phyloP scores from a whole-genome alignment of 2,329 filamentous ascomycete species.

The Colletotrichum horii region DNA sequence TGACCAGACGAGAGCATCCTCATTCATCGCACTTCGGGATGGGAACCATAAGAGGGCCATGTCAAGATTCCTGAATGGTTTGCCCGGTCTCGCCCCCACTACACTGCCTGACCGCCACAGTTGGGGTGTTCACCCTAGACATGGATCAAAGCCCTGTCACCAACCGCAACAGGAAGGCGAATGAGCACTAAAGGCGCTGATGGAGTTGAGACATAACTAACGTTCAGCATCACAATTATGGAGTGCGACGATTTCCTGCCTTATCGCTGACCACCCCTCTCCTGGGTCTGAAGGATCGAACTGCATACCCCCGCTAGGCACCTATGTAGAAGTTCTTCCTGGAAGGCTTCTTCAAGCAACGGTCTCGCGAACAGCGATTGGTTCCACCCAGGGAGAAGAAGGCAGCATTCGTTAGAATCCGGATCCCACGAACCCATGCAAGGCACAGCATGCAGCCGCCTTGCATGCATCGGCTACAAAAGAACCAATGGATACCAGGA shows the following conservation, averaged over 20 bases:
- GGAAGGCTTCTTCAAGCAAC: background rate
- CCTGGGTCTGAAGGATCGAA: background rate
- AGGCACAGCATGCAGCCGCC: background rate
- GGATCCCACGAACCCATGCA: background rate
- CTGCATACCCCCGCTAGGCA: background rate
- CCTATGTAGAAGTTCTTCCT: background rate
- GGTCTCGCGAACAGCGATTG: background rate
- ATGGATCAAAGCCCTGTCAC: background rate
- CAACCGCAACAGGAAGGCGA: constrained; percentile 7
- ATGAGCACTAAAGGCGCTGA: background rate
- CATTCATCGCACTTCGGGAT: background rate
- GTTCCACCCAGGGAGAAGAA: background rate
- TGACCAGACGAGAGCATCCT: accelerated
- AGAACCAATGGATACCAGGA: background rate
- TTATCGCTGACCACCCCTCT: constrained; percentile 12
- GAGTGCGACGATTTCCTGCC: background rate
- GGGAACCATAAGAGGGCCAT: background rate
- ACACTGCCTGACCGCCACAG: background rate
- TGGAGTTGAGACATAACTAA: background rate
- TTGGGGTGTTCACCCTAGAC: background rate
- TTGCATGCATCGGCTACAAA: background rate
- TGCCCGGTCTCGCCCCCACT: background rate
- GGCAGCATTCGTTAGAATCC: background rate
- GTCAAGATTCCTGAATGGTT: background rate
- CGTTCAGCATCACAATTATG: background rate